Evolutionary conservation across 2,329 filamentous ascomycete genomes (phyloP).

Genomic region (Cercospora sesami): DNA sequence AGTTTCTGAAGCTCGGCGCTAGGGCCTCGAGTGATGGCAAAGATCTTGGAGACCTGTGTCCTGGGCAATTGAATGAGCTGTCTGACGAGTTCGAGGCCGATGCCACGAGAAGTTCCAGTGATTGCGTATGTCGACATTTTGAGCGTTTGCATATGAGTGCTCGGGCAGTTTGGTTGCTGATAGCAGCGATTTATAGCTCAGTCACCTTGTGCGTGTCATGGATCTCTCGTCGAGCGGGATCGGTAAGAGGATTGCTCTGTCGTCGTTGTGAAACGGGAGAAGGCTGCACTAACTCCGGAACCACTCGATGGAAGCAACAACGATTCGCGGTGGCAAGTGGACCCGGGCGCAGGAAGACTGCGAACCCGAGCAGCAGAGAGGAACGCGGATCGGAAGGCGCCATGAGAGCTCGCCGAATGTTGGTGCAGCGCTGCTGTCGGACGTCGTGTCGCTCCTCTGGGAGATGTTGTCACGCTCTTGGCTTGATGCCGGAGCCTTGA

Average conservation of each 20-base stretch:
- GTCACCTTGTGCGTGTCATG: neutral
- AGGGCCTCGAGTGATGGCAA: constrained; percentile 16
- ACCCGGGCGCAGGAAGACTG: neutral
- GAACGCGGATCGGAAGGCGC: neutral
- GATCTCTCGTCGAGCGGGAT: neutral
- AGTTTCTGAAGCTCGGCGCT: constrained; percentile 8
- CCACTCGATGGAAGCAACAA: neutral
- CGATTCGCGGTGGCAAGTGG: neutral
- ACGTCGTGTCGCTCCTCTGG: neutral
- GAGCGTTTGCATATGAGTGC: neutral
- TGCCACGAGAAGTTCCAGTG: constrained; percentile 40
- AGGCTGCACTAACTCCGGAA: neutral
- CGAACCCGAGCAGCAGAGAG: neutral
- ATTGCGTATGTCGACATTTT: neutral
- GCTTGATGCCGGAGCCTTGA: neutral
- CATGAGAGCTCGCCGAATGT: neutral
- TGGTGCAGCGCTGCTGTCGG: neutral
- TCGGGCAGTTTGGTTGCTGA: neutral
- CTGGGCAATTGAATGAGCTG: constrained; percentile 36
- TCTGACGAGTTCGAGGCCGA: constrained; percentile 41
- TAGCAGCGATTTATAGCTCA: neutral
- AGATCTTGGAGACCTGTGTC: constrained; percentile 39
- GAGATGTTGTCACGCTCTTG: neutral
- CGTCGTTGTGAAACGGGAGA: neutral
- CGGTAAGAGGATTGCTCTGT: neutral